These are phyloP conservation scores for Apiotrichum brassicae DNA, from an alignment of 1,284 basidiomycete genomes.

Conservation along the genomic window DNA sequence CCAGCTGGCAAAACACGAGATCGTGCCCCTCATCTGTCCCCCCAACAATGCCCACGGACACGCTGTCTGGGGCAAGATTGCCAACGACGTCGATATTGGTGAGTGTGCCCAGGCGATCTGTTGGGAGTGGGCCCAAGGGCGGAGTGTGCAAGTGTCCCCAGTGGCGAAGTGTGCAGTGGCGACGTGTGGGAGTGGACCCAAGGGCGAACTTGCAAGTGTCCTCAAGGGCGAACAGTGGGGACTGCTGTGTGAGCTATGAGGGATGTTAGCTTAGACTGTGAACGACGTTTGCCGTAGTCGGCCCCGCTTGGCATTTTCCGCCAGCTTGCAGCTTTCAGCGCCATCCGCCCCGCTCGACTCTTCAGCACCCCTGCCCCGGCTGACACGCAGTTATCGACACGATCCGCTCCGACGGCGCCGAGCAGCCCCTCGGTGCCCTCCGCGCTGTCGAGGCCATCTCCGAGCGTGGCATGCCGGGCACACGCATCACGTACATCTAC, in stretches of 20 bases:
- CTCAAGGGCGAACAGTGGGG: no score
- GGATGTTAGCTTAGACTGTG: no score
- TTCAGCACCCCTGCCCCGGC: background rate
- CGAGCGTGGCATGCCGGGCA: slow-evolving; percentile 23
- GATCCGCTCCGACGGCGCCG: slow-evolving; percentile 36
- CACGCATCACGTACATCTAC: slow-evolving; percentile 53
- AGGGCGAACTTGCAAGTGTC: no score
- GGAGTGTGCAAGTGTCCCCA: no score
- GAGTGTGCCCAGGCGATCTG: no score
- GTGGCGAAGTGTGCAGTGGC: no score
- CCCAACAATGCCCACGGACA: slow-evolving; percentile 33
- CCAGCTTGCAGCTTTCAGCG: background rate
- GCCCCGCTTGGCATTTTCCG: no score
- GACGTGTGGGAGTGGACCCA: no score
- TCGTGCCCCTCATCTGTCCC: slow-evolving; percentile 53
- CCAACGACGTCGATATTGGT: slow-evolving; percentile 52
- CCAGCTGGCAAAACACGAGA: slow-evolving; percentile 51
- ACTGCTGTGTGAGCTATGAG: no score
- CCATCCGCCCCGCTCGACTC: no score
- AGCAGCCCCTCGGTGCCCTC: slow-evolving; percentile 38
- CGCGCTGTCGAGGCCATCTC: slow-evolving; percentile 24
- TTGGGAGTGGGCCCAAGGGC: no score
- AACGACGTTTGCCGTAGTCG: no score
- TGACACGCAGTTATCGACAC: slow-evolving; percentile 42
- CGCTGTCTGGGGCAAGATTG: slow-evolving; percentile 47